phyloP scores from a whole-genome alignment of 495 filamentous ascomycete genomes.

The Chlorociboria aeruginascens region DNA sequence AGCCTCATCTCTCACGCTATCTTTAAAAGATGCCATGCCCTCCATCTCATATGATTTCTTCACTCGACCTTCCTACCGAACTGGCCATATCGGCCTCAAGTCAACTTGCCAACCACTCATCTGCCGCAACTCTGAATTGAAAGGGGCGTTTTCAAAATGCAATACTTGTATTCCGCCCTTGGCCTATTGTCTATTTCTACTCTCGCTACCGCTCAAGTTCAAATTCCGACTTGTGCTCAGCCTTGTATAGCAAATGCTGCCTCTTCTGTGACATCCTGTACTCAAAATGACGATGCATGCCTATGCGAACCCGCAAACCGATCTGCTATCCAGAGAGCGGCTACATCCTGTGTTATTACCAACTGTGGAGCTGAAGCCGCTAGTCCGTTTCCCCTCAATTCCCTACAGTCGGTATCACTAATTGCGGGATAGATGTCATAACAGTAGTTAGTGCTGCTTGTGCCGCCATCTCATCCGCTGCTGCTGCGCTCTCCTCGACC shows the following conservation, averaged over 20 bases:
- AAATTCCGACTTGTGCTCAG: slow-evolving; percentile 22
- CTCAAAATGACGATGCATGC: slow-evolving; percentile 27
- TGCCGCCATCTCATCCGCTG: no score
- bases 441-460: background rate
- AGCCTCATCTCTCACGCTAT: background rate
- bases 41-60: background rate
- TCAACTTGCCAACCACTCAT: slow-evolving; percentile 5
- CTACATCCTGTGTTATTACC: slow-evolving; percentile 25
- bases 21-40: background rate
- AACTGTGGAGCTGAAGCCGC: slow-evolving; percentile 15
- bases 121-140: background rate
- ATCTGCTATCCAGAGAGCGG: slow-evolving; percentile 20
- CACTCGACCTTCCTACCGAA: background rate
- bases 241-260: slow-evolving; percentile 27
- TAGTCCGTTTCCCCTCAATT: slow-evolving; percentile 4
- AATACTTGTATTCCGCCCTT: slow-evolving; percentile 2
- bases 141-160: slow-evolving; percentile 3
- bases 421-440: background rate
- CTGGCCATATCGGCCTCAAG: background rate
- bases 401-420: background rate
- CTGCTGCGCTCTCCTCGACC: no score
- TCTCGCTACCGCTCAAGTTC: slow-evolving; percentile 1
- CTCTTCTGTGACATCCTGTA: slow-evolving; percentile 24
- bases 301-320: slow-evolving; percentile 26
- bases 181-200: background rate